Base-by-base conservation (phyloP, 108 stramenopile genomes). In the Skeletonema tropicum region DNA sequence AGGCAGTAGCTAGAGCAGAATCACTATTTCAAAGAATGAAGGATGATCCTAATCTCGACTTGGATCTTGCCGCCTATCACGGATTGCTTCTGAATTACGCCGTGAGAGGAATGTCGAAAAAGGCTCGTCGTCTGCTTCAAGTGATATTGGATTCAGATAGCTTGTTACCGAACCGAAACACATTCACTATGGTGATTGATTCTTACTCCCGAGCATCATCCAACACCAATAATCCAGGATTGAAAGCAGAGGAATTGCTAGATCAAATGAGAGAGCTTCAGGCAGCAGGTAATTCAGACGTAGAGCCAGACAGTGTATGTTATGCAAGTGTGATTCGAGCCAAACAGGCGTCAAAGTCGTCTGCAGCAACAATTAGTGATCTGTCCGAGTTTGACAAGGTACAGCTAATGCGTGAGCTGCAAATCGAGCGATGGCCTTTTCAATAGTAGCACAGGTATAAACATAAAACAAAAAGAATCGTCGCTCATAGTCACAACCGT, bases 161-260 rank as follows among this genome's bases (percentile, higher is more conserved):
- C 19, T 33, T 74, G 3, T 19, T 23, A 19, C 86, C 82, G 6
- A 78, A 78, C 48, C 71, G 73, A 11, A 79, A 81, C 13, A 84
- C 88, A 8, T 91, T 84, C 36, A 79, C 90, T 6, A 91, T 86
- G 60, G 60, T 91, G 29, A 86, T 91, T 41, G 85, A 88, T 60
- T 85, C 86, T 14, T 76, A 80, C 23, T 48, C 48, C 25, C 67
- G 71, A 36, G 6, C 52, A 55, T 67, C 72, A 46, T 45, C 42
- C 17, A 21, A 67, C 5, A 31, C 30, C 8, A 69, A 63, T 74
- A 69, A 63, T 74, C 73, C 72, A 26, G 60, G 66, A 25, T 31
- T 64, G 61, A 62, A 73, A 36, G 79, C 79, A 0, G 73, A 74
- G 25, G 57, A 74, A 57, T 23, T 80, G 68, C 35, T 80, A 6